Evolutionary conservation across 169 alveolate genomes (phyloP), one percentile per base, ranked within the genome.

Genomic region (Theileria sp.): DNA sequence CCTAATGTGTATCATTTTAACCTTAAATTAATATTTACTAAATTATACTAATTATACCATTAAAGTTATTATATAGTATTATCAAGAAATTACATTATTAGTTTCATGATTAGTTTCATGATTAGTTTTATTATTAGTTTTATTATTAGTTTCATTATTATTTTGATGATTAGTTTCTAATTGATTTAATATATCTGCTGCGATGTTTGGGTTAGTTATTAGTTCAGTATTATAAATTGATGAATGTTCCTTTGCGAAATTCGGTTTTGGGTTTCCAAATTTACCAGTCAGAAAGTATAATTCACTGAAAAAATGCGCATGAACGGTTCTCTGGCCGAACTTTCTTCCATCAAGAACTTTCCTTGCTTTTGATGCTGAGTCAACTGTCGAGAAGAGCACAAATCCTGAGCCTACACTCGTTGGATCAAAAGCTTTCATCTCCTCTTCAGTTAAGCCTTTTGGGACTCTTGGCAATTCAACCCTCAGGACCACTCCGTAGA

Each of bases 391-490:
- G 76, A 88, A 91, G n/a, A 87, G 89, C 61, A 91, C 94, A 70
- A 85, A 91, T 2, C 93, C 95, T 54, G 80, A 86, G 17, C 94
- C 95, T 23, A 91, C 89, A 28, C 86, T 50, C 8, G 92, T 76
- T 12, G 69, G 71, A 38, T 87, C 79, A 49, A 88, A 77, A 81
- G 88, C 8, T 36, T 87, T 36, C 28, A 83, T 77, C 49, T 83
- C 89, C 25, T 83, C 89, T 61, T 74, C 69, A 6, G 86, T 76
- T 19, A 77, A 54, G 49, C 89, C 89, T 75, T 74, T 71, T 36
- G 88, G 92, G 32, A 88, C 94, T 77, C 95, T 76, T n/a, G 97
- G 97, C 30, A 94, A 77, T 79, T 94, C 94, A 51, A 94, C 89
- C 67, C 92, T 86, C 34, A 92, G 75, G 19, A 94, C 96, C 38